Percentiles rank a stretch among this genome's conserved stretches.
Conservation (phyloP, 2,329 filamentous ascomycete genomes). For the Epicoccum sorghinum region DNA sequence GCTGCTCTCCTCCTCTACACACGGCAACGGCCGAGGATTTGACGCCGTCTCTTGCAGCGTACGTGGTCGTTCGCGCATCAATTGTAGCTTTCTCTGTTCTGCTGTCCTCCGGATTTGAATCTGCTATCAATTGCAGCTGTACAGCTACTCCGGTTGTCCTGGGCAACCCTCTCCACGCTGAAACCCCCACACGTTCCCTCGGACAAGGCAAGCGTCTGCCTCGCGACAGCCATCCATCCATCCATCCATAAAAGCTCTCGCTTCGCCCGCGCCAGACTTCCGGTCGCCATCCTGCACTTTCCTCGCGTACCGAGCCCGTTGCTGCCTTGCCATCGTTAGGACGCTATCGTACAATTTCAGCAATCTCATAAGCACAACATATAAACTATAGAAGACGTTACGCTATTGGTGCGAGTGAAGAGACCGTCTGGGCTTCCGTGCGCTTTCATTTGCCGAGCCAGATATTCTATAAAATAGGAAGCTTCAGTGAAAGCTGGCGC, state of each 20-base stretch:
- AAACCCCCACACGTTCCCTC: slow-evolving; percentile 14
- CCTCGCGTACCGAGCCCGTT: background rate
- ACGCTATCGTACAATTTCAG: background rate
- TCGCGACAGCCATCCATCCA: slow-evolving; percentile 12
- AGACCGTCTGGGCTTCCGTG: no score
- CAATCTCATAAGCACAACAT: background rate
- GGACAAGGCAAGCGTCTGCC: slow-evolving; percentile 29
- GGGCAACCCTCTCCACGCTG: slow-evolving; percentile 29
- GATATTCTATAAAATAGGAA: no score
- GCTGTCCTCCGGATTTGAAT: background rate
- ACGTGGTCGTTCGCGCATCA: slow-evolving; percentile 13
- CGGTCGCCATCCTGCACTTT: background rate
- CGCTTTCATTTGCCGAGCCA: no score
- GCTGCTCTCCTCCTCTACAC: slow-evolving; percentile 21
- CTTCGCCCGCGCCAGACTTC: background rate
- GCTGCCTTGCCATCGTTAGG: background rate
- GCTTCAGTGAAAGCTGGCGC: no score
- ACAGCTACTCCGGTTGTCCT: slow-evolving; percentile 22
- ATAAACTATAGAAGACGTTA: background rate
- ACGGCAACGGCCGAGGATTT: slow-evolving; percentile 16
- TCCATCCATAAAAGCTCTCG: slow-evolving; percentile 3
- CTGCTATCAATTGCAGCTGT: slow-evolving; percentile 17
- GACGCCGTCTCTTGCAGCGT: slow-evolving; percentile 20
- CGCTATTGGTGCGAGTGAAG: background rate
- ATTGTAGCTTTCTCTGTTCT: slow-evolving; percentile 16